A percentile compares a stretch with the other conserved stretches of the same genome.
Evolutionary conservation across 1,139 yeast species (phyloP).

Genomic region (Candida albicans): DNA sequence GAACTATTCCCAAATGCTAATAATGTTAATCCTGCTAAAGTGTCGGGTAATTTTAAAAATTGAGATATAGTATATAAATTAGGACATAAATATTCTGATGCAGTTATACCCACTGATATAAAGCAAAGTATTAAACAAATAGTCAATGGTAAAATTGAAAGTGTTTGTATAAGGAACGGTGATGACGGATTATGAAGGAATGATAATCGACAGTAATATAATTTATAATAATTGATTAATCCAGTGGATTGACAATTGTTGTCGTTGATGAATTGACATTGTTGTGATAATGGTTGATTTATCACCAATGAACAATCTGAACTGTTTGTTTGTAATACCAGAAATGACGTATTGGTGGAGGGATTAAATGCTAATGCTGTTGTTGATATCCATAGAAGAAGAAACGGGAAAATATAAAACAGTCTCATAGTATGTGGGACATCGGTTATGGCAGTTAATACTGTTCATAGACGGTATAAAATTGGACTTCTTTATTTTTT

Average conservation of each 20-base stretch:
- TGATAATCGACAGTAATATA: slow-evolving; percentile 37
- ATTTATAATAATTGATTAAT: slow-evolving; percentile 36
- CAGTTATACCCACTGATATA: slow-evolving; percentile 66
- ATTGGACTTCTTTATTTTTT: no score
- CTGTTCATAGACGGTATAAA: no score
- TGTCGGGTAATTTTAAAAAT: slow-evolving; percentile 64
- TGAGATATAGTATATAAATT: slow-evolving; percentile 65
- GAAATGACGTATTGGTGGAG: neutral
- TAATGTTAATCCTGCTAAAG: slow-evolving; percentile 82
- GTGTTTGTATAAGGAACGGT: no score
- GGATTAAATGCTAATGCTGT: neutral
- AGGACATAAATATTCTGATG: slow-evolving; percentile 76
- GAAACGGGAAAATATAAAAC: no score
- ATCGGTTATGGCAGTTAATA: no score
- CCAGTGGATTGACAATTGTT: slow-evolving; percentile 47
- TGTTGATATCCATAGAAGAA: no score
- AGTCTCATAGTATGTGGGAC: no score
- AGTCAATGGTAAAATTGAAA: slow-evolving; percentile 20
- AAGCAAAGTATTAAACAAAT: slow-evolving; percentile 39
- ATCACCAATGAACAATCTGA: slow-evolving; percentile 7
- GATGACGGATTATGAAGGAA: no score
- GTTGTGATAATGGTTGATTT: slow-evolving; percentile 28
- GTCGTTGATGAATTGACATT: slow-evolving; percentile 42
- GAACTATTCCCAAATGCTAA: slow-evolving; percentile 91
- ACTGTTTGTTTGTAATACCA: neutral